phyloP scores from a whole-genome alignment of 192 early-diverging fungal genomes.

The Backusella psychrophila region DNA sequence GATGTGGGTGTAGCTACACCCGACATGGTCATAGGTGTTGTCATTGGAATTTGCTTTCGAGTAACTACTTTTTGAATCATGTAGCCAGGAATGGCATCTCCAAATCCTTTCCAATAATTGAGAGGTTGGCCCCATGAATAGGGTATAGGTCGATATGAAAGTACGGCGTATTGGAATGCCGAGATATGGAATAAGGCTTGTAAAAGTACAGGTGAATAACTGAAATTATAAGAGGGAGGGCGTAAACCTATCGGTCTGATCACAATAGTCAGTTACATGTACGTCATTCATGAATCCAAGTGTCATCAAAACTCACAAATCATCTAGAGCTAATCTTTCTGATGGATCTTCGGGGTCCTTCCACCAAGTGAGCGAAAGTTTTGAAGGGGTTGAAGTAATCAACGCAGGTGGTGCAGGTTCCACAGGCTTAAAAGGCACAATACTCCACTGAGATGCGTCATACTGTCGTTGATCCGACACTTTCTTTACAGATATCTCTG shows the following conservation, averaged over 20 bases:
- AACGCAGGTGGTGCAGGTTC: neutral
- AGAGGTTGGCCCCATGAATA: constrained; percentile 31
- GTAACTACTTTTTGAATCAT: neutral
- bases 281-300: neutral
- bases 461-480: neutral
- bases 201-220: constrained; percentile 30
- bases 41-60: neutral
- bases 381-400: neutral
- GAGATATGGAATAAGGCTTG: constrained; percentile 44
- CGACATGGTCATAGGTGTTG: neutral
- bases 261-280: neutral
- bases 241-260: constrained; percentile 37
- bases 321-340: neutral
- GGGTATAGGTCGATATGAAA: constrained; percentile 31
- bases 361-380: constrained; percentile 25
- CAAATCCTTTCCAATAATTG: constrained; percentile 42
- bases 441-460: constrained; percentile 6
- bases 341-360: constrained; percentile 24
- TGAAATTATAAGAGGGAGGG: constrained; percentile 20
- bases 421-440: constrained; percentile 14
- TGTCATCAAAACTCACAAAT: constrained; percentile 14
- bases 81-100: constrained; percentile 15
- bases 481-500: neutral
- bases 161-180: constrained; percentile 29
- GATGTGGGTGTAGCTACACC: neutral